A percentile compares a stretch with the other conserved stretches of the same genome.
Evolutionary conservation across 2,329 filamentous ascomycete genomes (phyloP).

Genomic region (Coniochaeta pulveracea): DNA sequence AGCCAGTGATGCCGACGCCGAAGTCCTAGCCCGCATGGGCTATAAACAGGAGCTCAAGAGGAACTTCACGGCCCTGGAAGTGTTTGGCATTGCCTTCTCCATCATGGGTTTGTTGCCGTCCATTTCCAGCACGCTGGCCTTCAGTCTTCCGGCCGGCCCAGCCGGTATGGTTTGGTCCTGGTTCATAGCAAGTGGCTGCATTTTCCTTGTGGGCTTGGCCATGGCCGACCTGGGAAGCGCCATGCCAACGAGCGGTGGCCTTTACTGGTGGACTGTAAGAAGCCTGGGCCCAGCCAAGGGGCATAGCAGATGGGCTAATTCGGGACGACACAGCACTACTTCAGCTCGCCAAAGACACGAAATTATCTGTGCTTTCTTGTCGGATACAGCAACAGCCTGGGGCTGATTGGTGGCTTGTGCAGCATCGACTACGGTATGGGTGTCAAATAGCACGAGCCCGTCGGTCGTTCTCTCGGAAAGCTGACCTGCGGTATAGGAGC

Average conservation of each 20-base stretch:
- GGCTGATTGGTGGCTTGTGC: slow-evolving; percentile 48
- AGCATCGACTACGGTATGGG: slow-evolving; percentile 38
- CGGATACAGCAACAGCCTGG: slow-evolving; percentile 50
- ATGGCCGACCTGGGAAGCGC: slow-evolving; percentile 42
- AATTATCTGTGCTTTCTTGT: slow-evolving; percentile 49
- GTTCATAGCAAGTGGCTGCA: slow-evolving; percentile 45
- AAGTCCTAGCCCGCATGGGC: slow-evolving; percentile 18
- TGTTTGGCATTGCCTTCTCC: slow-evolving; percentile 48
- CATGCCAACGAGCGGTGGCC: slow-evolving; percentile 47
- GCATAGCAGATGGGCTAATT: no score
- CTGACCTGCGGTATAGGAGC: slow-evolving; percentile 23
- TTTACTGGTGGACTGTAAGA: slow-evolving; percentile 43
- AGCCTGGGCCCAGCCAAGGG: no score
- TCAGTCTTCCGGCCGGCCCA: slow-evolving; percentile 47
- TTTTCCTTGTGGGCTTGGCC: slow-evolving; percentile 47
- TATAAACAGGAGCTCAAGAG: slow-evolving; percentile 47
- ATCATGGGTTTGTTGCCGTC: slow-evolving; percentile 52
- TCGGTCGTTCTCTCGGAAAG: no score
- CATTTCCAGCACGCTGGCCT: slow-evolving; percentile 46
- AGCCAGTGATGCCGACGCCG: slow-evolving; percentile 17
- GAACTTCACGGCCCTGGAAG: slow-evolving; percentile 50
- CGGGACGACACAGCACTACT: slow-evolving; percentile 40
- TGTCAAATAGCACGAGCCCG: no score
- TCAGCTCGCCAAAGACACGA: slow-evolving; percentile 38
- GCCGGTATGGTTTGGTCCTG: slow-evolving; percentile 53